phyloP scores from a whole-genome alignment of 208 protist genomes.

The Acanthamoeba healyi region DNA sequence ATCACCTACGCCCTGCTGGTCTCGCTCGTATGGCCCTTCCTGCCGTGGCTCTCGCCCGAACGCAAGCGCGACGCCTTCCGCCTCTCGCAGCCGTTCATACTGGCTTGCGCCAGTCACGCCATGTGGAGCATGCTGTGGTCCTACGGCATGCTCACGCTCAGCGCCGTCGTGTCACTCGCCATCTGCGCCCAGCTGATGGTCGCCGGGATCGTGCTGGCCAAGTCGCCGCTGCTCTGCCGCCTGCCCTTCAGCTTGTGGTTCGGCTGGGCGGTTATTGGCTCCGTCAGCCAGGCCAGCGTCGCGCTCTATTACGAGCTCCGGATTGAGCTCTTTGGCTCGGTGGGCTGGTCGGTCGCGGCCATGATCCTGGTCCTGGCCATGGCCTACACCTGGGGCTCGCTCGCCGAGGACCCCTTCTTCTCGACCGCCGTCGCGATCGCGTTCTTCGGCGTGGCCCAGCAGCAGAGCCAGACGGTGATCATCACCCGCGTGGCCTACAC shows the following conservation, averaged over 20 bases:
- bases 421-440: not conserved
- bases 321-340: constrained; percentile 1
- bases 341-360: not conserved
- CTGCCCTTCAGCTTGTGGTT: constrained; percentile 43
- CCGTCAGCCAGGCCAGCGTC: not conserved
- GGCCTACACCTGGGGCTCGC: not conserved
- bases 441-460: constrained; percentile 22
- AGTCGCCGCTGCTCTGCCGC: not conserved
- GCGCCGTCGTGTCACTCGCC: not conserved
- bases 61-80: not conserved
- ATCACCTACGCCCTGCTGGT: not conserved
- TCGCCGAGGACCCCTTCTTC: constrained; percentile 41
- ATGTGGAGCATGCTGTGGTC: not conserved
- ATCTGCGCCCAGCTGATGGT: not conserved
- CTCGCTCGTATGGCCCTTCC: constrained; percentile 50
- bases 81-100: not conserved
- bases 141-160: constrained; percentile 1
- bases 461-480: not conserved
- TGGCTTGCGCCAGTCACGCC: constrained; percentile 37
- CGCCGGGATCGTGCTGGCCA: not conserved
- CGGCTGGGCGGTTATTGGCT: not conserved
- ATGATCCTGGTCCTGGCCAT: not conserved
- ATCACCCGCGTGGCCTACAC: constrained; percentile 6
- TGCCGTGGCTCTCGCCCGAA: not conserved
- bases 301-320: not conserved